Evolutionary conservation across 495 filamentous ascomycete genomes (phyloP).

Genomic region (Penicillium longicatenatum): DNA sequence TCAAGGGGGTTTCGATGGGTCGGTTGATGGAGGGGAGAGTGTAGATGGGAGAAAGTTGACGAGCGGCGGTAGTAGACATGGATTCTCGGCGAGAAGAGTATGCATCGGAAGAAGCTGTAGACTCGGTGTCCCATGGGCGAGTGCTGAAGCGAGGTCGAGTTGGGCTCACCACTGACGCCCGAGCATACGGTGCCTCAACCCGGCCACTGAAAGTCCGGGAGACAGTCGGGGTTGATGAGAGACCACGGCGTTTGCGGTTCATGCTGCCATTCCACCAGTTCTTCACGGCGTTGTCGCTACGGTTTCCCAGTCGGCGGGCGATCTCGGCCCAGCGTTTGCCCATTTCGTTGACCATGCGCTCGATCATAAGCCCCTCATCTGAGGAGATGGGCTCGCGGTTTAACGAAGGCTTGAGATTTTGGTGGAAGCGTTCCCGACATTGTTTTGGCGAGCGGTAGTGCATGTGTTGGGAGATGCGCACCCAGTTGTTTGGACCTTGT

Average conservation of each 20-base stretch:
- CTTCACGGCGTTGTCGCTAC: slow-evolving; percentile 98
- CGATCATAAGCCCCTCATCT: slow-evolving; percentile 84
- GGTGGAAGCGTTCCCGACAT: slow-evolving; percentile 92
- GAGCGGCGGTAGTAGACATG: slow-evolving; percentile 25
- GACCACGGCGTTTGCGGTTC: slow-evolving; percentile 67
- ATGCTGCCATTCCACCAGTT: slow-evolving; percentile 99
- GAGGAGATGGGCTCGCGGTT: slow-evolving; percentile 91
- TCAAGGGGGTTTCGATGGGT: slow-evolving; percentile 62
- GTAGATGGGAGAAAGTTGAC: slow-evolving; percentile 49
- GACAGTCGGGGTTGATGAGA: slow-evolving; percentile 39
- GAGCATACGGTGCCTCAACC: slow-evolving; percentile 44
- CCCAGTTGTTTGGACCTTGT: slow-evolving; percentile 89
- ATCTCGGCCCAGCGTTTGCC: slow-evolving; percentile 97
- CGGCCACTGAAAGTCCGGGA: slow-evolving; percentile 45
- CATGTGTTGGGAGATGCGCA: slow-evolving; percentile 78
- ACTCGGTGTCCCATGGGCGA: slow-evolving; percentile 38
- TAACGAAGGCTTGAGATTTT: slow-evolving; percentile 88
- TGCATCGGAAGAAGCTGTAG: slow-evolving; percentile 14
- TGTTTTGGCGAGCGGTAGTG: slow-evolving; percentile 87
- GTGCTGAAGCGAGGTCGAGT: slow-evolving; percentile 37
- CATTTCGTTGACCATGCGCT: slow-evolving; percentile 75
- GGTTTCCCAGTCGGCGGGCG: slow-evolving; percentile 77
- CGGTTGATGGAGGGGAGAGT: slow-evolving; percentile 48
- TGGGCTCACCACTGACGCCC: slow-evolving; percentile 38
- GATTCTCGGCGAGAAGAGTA: slow-evolving; percentile 32